These are phyloP conservation scores for Dissoconium aciculare DNA, from an alignment of 2,329 filamentous ascomycete genomes.

Conservation along the genomic window DNA sequence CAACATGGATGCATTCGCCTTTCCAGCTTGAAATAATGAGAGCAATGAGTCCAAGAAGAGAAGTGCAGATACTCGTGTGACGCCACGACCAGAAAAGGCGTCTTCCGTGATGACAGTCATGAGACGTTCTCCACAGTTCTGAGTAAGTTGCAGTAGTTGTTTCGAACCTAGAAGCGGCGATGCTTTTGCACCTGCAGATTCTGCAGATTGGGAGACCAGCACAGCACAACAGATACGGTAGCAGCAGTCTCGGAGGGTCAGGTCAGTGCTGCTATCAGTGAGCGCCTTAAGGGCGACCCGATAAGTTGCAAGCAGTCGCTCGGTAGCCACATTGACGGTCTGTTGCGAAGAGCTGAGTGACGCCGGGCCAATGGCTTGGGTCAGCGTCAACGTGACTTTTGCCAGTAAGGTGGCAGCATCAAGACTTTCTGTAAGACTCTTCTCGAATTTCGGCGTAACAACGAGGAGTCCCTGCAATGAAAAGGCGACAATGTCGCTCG, in stretches of 20 bases:
- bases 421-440: conserved; percentile 52
- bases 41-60: conserved; percentile 70
- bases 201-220: conserved; percentile 9
- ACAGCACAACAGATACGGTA: conserved; percentile 69
- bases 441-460: conserved; percentile 74
- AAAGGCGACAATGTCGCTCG: conserved; percentile 65
- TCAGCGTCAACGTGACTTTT: conserved; percentile 55
- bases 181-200: conserved; percentile 2
- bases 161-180: conserved; percentile 12
- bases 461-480: conserved; percentile 77
- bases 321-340: conserved; percentile 47
- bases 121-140: conserved; percentile 64
- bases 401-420: conserved; percentile 62
- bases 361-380: conserved; percentile 50
- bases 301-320: conserved; percentile 82
- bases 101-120: conserved; percentile 86
- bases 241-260: conserved; percentile 64
- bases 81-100: conserved; percentile 68
- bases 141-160: conserved; percentile 48
- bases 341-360: conserved; percentile 33
- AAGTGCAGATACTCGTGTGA: conserved; percentile 71
- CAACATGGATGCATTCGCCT: conserved; percentile 59
- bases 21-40: conserved; percentile 49
- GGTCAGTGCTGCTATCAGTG: conserved; percentile 53
- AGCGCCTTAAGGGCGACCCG: conserved; percentile 71